Evolutionary conservation across 352 stramenopile genomes (phyloP), one percentile per base, ranked within the genome.

Genomic region (Globisporangium camurandrum): DNA sequence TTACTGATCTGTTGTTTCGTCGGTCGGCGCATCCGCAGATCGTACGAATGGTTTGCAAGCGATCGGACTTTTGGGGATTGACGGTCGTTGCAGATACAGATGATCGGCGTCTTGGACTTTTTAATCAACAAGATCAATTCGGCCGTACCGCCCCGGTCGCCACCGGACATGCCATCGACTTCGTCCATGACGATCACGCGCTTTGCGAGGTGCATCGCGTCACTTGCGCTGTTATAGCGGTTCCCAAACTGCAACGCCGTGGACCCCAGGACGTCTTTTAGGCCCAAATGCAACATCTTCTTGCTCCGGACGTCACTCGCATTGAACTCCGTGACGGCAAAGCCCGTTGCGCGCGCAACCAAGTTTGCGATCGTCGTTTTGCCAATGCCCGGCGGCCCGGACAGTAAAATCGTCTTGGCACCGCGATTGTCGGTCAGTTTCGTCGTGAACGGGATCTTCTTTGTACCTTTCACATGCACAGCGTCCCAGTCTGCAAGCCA

Each of bases 71-170:
- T 98, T 36, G 86, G 81, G 51, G 83, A 97, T 62, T 98, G 91
- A 2, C 96, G 86, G 62, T 99, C 92, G 66, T 99, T 99, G 70
- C 96, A 99, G 67, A 99, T 98, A 60, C 97, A 98, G 55, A 99
- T 98, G 17, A 99, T 72, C 8, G 96, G 96, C 1, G 95, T 81
- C 45, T 68, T 96, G 34, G 97, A 62, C 6, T 91, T 76, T 34
- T 97, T 82, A 59, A 99, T 97, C 46, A 97, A 77, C 50, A 97
- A 74, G 49, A 99, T 85, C 22, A 85, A 71, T 22, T 89, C 68
- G 39, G 98, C 96, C 1, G 94, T 85, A 4, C 65, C 79, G 47
- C 73, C 84, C 19, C 82, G 83, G 49, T 95, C 74, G 56, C 69
- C 71, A 57, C 96, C 69, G 58, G 92, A 88, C 66, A 92, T 96